Evolutionary conservation across 208 protist species (phyloP).

Genomic region (Trypanosoma rangeli): DNA sequence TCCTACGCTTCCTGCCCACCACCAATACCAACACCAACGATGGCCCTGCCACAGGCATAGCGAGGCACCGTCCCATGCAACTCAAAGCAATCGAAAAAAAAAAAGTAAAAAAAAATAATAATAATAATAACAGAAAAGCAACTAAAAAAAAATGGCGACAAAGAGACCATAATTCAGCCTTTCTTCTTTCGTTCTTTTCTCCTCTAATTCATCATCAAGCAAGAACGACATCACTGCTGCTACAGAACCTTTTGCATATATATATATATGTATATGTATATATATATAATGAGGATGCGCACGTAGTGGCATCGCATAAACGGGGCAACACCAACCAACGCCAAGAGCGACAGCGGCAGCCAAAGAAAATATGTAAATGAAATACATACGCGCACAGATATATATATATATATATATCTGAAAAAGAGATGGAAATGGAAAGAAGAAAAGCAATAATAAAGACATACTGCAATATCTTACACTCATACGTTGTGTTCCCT

Average conservation of each 20-base stretch:
- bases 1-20: neutral
- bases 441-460: conserved; percentile 5
- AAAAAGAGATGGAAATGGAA: conserved; percentile 9
- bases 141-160: too few species aligned
- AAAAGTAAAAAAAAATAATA: neutral
- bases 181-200: neutral
- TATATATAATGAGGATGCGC: too few species aligned
- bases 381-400: neutral
- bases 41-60: too few species aligned
- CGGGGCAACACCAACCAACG: neutral
- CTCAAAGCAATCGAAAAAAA: neutral
- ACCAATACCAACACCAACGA: too few species aligned
- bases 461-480: neutral
- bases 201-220: neutral
- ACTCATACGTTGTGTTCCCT: neutral
- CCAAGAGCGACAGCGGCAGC: neutral
- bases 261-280: neutral
- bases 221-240: neutral
- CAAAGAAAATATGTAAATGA: neutral
- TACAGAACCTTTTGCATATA: neutral
- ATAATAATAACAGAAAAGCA: neutral
- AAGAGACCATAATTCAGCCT: neutral
- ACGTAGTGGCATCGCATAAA: too few species aligned
- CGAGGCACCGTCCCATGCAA: neutral
- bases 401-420: neutral